Evolutionary conservation across 2,329 filamentous ascomycete species (phyloP).

Genomic region (Sclerotinia nivalis): DNA sequence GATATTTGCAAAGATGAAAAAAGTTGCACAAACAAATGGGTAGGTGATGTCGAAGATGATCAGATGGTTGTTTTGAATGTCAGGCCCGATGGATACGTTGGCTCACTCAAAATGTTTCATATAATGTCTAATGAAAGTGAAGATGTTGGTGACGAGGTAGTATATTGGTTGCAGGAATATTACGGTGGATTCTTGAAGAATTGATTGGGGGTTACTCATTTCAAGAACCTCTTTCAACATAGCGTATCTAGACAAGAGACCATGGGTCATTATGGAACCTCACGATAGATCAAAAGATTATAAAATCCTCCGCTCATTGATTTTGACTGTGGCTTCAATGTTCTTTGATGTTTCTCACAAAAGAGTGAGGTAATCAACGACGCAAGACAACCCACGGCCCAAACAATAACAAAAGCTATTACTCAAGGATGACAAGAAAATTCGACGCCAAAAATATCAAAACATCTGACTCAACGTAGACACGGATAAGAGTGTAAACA

Average conservation of each 20-base stretch:
- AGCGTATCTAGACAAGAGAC: not conserved
- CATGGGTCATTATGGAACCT: not conserved
- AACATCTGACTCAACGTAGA: not conserved
- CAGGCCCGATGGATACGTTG: conserved; percentile 73
- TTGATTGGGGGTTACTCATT: conserved; percentile 18
- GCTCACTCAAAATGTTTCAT: conserved; percentile 50
- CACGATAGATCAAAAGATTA: not conserved
- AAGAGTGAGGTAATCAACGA: not conserved
- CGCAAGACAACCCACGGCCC: no score
- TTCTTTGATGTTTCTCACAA: not conserved
- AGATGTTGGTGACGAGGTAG: conserved; percentile 40
- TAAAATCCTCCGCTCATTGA: not conserved
- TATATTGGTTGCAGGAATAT: conserved; percentile 52
- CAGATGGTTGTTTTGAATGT: conserved; percentile 68
- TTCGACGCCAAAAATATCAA: not conserved
- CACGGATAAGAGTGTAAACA: not conserved
- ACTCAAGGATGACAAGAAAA: not conserved
- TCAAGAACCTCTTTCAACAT: not conserved
- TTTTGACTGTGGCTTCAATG: not conserved
- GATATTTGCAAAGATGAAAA: conserved; percentile 62
- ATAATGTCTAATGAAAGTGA: conserved; percentile 42
- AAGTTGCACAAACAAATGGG: conserved; percentile 64
- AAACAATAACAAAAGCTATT: no score
- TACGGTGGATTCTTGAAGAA: conserved; percentile 49
- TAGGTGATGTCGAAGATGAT: conserved; percentile 52